Evolutionary conservation across 169 alveolate genomes (phyloP), one percentile per base, ranked within the genome.

Genomic region (Besnoitia besnoiti): DNA sequence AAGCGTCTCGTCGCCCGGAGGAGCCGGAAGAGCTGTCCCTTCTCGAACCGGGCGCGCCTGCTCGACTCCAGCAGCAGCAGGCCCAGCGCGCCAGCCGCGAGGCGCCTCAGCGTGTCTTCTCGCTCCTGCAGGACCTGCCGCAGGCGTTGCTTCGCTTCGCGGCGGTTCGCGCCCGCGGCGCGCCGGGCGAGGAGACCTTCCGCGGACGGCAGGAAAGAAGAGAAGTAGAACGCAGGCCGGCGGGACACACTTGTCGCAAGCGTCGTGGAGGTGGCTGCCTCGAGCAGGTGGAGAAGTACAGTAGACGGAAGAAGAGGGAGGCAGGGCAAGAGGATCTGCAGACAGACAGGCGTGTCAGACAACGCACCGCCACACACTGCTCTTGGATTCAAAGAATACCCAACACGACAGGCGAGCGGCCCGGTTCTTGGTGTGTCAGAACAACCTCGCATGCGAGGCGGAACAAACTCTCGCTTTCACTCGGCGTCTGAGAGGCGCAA

Each of bases 1-100:
- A 16, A 19, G 33, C 39, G 3, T 27, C 44, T 3, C 14, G 87
- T 30, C 21, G 59, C 59, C 14, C 40, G 87, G 24, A 77, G 87
- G 44, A 77, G 55, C 19, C n/a, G 19, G 61, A 77, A 4, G 33
- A 77, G 59, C 7, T 42, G 50, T 27, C 40, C 39, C 30, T 39
- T 39, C 10, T 77, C 87, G 16, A 39, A 77, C 59, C 87, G 49
- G 37, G 12, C 21, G 35, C 49, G 87, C 59, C 59, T 19, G 50
- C 59, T 12, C 16, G 55, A 55, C 40, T 40, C 59, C 61, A 77
- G 87, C 40, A 77, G 87, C 37, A 76, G 85, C 5, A 77, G n/a
- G 30, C 67, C 67, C 12, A 77, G 87, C 37, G 44, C 2, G 55
- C 87, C 87, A 1, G 87, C 87, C 27, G 87, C 49, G 35, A 77